These are phyloP conservation scores for Ailanthus altissimus DNA, from an alignment of 345 rosid genomes.

Conservation along the genomic window DNA sequence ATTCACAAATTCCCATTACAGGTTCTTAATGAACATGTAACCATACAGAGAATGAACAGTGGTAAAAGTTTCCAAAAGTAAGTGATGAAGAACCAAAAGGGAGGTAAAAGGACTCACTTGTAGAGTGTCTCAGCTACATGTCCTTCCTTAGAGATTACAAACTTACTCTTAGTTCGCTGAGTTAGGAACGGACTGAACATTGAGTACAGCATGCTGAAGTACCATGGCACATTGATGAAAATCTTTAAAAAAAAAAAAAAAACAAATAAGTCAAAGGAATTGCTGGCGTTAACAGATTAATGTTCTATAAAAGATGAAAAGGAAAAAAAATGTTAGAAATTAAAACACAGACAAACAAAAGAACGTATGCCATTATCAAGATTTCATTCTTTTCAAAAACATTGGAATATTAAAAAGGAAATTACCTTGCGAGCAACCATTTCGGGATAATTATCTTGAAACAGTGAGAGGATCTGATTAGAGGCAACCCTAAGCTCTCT, in stretches of 20 bases:
- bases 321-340: not conserved
- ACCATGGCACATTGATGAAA: conserved; percentile 98
- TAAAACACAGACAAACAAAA: not conserved
- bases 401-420: not conserved
- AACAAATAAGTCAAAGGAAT: not conserved
- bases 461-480: conserved; percentile 83
- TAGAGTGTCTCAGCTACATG: conserved; percentile 88
- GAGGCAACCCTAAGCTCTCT: conserved; percentile 91
- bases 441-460: conserved; percentile 98
- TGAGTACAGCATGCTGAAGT: conserved; percentile 80
- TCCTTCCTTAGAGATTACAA: conserved; percentile 89
- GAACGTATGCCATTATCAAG: too few species aligned
- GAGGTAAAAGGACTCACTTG: conserved; percentile 46
- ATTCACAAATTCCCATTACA: not conserved
- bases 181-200: conserved; percentile 93
- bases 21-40: not conserved
- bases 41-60: not conserved
- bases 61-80: not conserved
- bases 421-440: conserved; percentile 98
- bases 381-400: not conserved
- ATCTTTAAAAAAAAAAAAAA: conserved; percentile 42
- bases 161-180: conserved; percentile 96
- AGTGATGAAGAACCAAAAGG: not conserved
- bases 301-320: not conserved
- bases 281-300: not conserved